phyloP scores from a whole-genome alignment of 2,329 filamentous ascomycete genomes.

The Hymenoscyphus albidus region DNA sequence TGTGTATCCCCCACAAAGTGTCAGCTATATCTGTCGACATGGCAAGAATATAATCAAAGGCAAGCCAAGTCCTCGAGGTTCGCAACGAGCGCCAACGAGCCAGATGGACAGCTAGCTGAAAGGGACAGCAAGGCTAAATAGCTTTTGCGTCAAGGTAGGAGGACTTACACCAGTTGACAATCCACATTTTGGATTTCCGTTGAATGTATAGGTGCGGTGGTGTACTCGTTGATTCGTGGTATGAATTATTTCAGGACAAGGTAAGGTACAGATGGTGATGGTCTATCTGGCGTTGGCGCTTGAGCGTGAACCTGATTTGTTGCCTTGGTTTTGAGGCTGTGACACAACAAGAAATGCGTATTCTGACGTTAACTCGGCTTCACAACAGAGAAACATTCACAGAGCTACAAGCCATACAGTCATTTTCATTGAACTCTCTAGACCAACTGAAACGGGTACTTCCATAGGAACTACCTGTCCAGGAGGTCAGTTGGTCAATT shows the following conservation, averaged over 20 bases:
- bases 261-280: slow-evolving; percentile 5
- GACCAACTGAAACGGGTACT: no score
- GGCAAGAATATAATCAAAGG: neutral
- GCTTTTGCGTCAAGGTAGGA: neutral
- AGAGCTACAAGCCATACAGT: no score
- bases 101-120: no score
- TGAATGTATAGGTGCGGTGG: neutral
- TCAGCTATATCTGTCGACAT: slow-evolving; percentile 29
- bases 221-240: neutral
- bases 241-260: neutral
- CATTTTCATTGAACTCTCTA: no score
- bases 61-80: neutral
- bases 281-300: slow-evolving; percentile 14
- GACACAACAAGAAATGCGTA: neutral
- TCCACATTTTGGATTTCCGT: slow-evolving; percentile 63
- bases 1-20: slow-evolving; percentile 36
- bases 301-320: neutral
- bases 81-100: neutral
- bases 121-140: neutral
- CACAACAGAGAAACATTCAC: no score
- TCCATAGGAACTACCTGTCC: no score
- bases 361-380: no score
- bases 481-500: no score
- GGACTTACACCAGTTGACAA: slow-evolving; percentile 88
- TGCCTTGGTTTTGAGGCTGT: slow-evolving; percentile 9